Evolutionary conservation across 306 rosid genomes (phyloP).

Genomic region (Potentilla sterilis): DNA sequence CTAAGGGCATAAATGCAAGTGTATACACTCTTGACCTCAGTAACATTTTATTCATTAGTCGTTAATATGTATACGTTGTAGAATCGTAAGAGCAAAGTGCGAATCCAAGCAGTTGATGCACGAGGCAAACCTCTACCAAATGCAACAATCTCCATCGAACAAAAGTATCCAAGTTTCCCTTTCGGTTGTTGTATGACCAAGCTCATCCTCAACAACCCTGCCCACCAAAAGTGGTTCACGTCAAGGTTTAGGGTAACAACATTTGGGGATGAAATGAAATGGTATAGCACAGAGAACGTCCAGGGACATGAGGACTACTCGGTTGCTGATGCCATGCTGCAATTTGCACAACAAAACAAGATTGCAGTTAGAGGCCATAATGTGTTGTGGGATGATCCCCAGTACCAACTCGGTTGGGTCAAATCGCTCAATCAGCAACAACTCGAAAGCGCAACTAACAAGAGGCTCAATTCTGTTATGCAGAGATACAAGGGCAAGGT

Average conservation of each 20-base stretch:
- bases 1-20: not conserved
- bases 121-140: constrained; percentile 50
- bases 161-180: constrained; percentile 36
- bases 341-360: constrained; percentile 36
- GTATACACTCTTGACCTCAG: not conserved
- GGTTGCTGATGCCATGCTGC: constrained; percentile 49
- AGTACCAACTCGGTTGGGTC: constrained; percentile 49
- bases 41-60: not conserved
- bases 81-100: constrained; percentile 52
- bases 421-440: constrained; percentile 32
- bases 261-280: constrained; percentile 78
- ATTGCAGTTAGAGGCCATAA: constrained; percentile 68
- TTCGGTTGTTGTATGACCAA: constrained; percentile 57
- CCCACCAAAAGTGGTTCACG: constrained; percentile 60
- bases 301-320: constrained; percentile 48
- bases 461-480: constrained; percentile 47
- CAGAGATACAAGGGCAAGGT: constrained; percentile 53
- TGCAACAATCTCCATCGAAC: constrained; percentile 37
- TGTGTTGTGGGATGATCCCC: constrained; percentile 62
- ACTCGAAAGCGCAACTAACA: constrained; percentile 31
- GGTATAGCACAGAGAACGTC: constrained; percentile 51
- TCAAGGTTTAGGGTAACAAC: constrained; percentile 55
- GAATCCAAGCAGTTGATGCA: constrained; percentile 40
- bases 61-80: constrained; percentile 8
- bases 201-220: constrained; percentile 41